phyloP scores from a whole-genome alignment of 164 flowering plant species.

The Cinnamomum chago region DNA sequence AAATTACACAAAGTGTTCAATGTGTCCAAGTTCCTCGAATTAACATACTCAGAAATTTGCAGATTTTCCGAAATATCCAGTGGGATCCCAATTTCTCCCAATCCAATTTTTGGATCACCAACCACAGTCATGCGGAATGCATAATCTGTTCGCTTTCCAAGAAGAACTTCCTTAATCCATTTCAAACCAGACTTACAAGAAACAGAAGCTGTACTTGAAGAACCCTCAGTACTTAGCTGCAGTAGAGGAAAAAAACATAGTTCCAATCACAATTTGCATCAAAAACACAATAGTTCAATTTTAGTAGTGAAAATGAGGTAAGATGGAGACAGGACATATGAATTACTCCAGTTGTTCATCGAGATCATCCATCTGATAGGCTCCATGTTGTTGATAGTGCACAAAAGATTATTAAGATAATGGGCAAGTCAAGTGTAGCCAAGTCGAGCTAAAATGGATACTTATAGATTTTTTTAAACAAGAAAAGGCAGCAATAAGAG shows the following conservation, averaged over 20 bases:
- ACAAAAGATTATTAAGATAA: background rate
- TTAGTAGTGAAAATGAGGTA: background rate
- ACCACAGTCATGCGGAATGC: conserved; percentile 80
- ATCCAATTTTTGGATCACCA: conserved; percentile 80
- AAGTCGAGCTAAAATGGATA: background rate
- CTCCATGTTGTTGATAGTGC: background rate
- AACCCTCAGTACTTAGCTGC: conserved; percentile 51
- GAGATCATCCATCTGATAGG: background rate
- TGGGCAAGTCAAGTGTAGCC: background rate
- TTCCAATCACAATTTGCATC: conserved; percentile 4
- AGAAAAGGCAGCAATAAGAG: background rate
- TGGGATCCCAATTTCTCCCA: conserved; percentile 81
- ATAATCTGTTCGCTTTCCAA: conserved; percentile 69
- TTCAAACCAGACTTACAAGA: conserved; percentile 46
- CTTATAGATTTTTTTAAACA: background rate
- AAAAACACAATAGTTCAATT: background rate
- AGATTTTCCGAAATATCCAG: conserved; percentile 57
- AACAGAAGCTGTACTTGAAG: conserved; percentile 16
- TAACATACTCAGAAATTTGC: conserved; percentile 53
- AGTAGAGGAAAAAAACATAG: conserved; percentile 10
- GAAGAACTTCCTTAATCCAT: conserved; percentile 74
- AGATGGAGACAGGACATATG: background rate
- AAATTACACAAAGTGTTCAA: conserved; percentile 30
- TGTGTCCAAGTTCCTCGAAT: conserved; percentile 49
- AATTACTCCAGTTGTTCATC: background rate